Evolutionary conservation across 1,284 basidiomycete species (phyloP).

Genomic region (Ustilago trichophora): DNA sequence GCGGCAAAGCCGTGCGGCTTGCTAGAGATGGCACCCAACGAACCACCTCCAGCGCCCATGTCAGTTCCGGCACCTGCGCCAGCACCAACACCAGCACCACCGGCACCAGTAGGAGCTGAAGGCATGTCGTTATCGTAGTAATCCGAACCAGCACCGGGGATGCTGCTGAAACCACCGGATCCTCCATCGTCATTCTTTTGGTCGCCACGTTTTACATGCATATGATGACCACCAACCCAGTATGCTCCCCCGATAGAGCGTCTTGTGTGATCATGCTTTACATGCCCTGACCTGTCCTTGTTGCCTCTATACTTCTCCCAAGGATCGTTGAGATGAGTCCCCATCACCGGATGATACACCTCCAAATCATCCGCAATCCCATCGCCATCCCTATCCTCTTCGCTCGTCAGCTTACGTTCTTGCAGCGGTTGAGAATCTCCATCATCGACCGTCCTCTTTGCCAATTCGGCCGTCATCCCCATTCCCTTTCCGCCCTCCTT

Average conservation of each 20-base stretch:
- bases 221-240: background rate
- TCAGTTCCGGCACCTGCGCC: background rate
- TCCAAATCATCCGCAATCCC: conserved; percentile 14
- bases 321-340: conserved; percentile 18
- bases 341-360: conserved; percentile 18
- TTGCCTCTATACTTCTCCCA: conserved; percentile 5
- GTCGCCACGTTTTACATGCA: background rate
- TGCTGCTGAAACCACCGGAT: too few relatives aligned
- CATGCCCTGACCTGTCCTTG: background rate
- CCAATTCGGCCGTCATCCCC: too few relatives aligned
- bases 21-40: conserved; percentile 2
- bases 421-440: too few relatives aligned
- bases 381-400: background rate
- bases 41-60: too few relatives aligned
- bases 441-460: too few relatives aligned
- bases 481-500: too few relatives aligned
- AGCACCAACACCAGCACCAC: background rate
- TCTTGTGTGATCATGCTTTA: background rate
- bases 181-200: background rate
- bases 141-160: background rate
- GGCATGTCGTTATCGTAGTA: conserved; percentile 15
- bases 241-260: background rate
- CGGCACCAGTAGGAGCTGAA: conserved; percentile 1
- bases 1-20: conserved; percentile 58
- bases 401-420: too few relatives aligned